phyloP scores from a whole-genome alignment of 192 early-diverging fungal species.

The Allomyces arbusculus region DNA sequence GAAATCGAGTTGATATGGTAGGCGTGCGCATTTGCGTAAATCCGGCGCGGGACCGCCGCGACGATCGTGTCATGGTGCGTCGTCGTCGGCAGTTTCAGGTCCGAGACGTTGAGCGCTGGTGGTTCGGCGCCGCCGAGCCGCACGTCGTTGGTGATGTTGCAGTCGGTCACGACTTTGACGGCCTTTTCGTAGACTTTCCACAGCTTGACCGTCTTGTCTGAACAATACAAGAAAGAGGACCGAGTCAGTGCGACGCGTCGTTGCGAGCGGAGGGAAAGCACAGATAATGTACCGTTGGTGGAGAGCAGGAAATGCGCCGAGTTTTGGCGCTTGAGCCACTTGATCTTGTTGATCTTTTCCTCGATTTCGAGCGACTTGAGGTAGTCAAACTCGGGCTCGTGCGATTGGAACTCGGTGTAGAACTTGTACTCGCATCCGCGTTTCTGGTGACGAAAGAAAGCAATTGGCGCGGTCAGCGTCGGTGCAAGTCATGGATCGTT shows the following conservation, averaged over 20 bases:
- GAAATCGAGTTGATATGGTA: slow-evolving; percentile 99
- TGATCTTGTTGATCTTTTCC: slow-evolving; percentile 98
- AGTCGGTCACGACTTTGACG: slow-evolving; percentile 85
- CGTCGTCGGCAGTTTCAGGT: slow-evolving; percentile 60
- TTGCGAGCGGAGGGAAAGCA: not conserved
- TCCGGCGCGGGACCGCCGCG: slow-evolving; percentile 80
- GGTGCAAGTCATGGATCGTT: not conserved
- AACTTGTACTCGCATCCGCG: slow-evolving; percentile 99
- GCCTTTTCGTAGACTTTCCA: slow-evolving; percentile 99
- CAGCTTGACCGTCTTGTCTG: slow-evolving; percentile 98
- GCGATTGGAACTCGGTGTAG: slow-evolving; percentile 97
- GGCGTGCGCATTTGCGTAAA: slow-evolving; percentile 94
- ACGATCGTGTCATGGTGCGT: slow-evolving; percentile 90
- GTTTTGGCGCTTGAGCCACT: slow-evolving; percentile 94
- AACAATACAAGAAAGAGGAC: not conserved
- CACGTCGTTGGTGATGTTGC: slow-evolving; percentile 28
- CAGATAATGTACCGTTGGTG: slow-evolving; percentile 54
- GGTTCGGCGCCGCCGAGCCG: slow-evolving; percentile 28
- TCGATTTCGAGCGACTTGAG: slow-evolving; percentile 98
- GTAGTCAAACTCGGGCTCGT: slow-evolving; percentile 99
- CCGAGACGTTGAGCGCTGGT: slow-evolving; percentile 18
- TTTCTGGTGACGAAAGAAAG: slow-evolving; percentile 38
- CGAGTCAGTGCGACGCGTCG: not conserved
- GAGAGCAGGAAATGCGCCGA: slow-evolving; percentile 89
- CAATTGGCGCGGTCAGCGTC: not conserved